Evolutionary conservation across 2,329 filamentous ascomycete species (phyloP).

Genomic region (Gnomoniopsis smithogilvyi): DNA sequence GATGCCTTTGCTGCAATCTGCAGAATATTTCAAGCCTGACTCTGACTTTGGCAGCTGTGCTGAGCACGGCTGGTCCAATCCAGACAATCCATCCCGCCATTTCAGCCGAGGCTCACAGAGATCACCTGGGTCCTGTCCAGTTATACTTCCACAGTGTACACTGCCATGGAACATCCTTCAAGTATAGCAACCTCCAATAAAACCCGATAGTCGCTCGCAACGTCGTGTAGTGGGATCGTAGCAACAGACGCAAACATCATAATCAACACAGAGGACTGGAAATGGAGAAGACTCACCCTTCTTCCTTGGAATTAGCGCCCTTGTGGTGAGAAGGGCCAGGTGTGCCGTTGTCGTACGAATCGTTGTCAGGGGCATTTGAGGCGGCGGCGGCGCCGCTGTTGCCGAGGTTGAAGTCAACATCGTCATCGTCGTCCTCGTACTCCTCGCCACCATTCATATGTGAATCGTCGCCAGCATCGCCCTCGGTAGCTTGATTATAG

Average conservation of each 20-base stretch:
- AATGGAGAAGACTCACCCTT: constrained; percentile 68
- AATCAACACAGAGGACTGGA: constrained; percentile 6
- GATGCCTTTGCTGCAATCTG: not conserved
- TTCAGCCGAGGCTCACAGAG: not conserved
- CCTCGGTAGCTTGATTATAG: constrained; percentile 20
- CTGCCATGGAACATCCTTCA: not conserved
- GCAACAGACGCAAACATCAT: constrained; percentile 7
- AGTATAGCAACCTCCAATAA: not conserved
- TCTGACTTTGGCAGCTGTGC: not conserved
- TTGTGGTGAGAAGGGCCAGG: constrained; percentile 30
- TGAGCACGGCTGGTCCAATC: not conserved
- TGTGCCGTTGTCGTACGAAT: constrained; percentile 28
- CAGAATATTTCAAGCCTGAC: not conserved
- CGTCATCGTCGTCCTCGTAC: constrained; percentile 49
- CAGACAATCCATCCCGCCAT: not conserved
- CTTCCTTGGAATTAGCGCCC: constrained; percentile 77
- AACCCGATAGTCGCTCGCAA: not conserved
- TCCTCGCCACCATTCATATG: constrained; percentile 32
- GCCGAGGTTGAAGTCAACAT: constrained; percentile 52
- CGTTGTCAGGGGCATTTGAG: constrained; percentile 24
- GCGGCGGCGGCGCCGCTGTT: constrained; percentile 26
- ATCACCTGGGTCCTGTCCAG: not conserved
- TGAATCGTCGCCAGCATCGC: constrained; percentile 30
- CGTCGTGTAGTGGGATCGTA: not conserved
- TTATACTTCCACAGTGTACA: not conserved